Evolutionary conservation across 371 early-diverging fungal genomes (phyloP).

Genomic region (Actinomortierella wolfii): DNA sequence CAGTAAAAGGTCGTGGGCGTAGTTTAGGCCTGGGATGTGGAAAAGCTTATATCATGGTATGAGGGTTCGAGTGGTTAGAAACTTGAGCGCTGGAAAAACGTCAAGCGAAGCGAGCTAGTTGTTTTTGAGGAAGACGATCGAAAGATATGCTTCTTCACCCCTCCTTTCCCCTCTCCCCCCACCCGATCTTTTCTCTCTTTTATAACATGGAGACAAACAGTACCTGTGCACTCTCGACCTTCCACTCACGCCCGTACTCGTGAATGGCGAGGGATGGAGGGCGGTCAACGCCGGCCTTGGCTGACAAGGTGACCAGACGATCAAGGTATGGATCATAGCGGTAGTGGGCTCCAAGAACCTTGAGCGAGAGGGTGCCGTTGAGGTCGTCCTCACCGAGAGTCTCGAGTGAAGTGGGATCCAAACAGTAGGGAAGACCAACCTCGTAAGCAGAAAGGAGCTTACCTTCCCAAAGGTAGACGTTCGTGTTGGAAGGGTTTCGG

Average conservation of each 20-base stretch:
- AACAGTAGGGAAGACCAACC: conserved; percentile 33
- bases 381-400: conserved; percentile 37
- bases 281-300: conserved; percentile 36
- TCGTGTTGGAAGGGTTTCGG: conserved; percentile 43
- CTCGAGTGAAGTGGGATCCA: conserved; percentile 41
- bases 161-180: too few species aligned
- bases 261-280: conserved; percentile 34
- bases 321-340: conserved; percentile 39
- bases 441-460: not conserved
- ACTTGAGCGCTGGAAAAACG: too few species aligned
- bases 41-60: conserved; percentile 13
- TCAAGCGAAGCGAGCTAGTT: too few species aligned
- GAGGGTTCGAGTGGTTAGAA: too few species aligned
- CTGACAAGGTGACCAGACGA: conserved; percentile 42
- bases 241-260: conserved; percentile 42
- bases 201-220: too few species aligned
- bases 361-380: conserved; percentile 22
- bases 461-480: conserved; percentile 45
- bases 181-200: too few species aligned
- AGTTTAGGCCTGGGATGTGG: conserved; percentile 39
- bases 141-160: too few species aligned
- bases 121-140: too few species aligned
- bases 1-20: conserved; percentile 40
- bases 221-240: conserved; percentile 36
- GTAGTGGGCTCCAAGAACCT: conserved; percentile 37